These are phyloP conservation scores for Corrigiola litoralis DNA, from an alignment of 179 eudicot species.

Conservation along the genomic window DNA sequence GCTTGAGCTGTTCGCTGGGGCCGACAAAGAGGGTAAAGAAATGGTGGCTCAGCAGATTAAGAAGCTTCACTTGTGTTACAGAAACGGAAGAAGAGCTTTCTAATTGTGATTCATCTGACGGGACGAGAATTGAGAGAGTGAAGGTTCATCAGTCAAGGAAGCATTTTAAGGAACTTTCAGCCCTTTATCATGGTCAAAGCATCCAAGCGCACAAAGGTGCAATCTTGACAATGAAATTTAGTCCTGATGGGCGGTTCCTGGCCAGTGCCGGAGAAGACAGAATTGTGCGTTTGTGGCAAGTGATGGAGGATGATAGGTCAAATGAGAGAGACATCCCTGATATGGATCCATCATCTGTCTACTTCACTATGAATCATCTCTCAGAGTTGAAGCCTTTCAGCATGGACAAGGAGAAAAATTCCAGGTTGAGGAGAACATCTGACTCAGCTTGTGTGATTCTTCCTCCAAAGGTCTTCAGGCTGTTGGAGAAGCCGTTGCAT, in stretches of 20 bases:
- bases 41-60: constrained; percentile 49
- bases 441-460: constrained; percentile 83
- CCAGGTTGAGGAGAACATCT: constrained; percentile 40
- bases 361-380: constrained; percentile 64
- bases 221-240: constrained; percentile 81
- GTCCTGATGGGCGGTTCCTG: constrained; percentile 65
- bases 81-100: constrained; percentile 30
- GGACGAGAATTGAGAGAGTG: constrained; percentile 50
- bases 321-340: constrained; percentile 55
- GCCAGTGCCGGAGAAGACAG: constrained; percentile 92
- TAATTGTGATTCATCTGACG: constrained; percentile 23
- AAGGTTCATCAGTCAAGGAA: constrained; percentile 55
- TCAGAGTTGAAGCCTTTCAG: constrained; percentile 57
- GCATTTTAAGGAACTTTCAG: constrained; percentile 68
- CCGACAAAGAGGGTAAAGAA: constrained; percentile 41
- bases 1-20: constrained; percentile 14
- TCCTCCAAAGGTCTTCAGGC: constrained; percentile 75
- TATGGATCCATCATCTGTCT: constrained; percentile 66
- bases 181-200: constrained; percentile 68
- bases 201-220: constrained; percentile 81
- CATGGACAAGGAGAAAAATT: constrained; percentile 41
- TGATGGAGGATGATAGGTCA: constrained; percentile 59
- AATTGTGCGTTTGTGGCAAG: constrained; percentile 78
- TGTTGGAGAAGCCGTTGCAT: constrained; percentile 70
- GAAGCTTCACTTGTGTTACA: constrained; percentile 46